Percentiles rank a stretch among this genome's conserved stretches.
Conservation (phyloP, 306 rosid species). For the Heteromeles arbutifolia region DNA sequence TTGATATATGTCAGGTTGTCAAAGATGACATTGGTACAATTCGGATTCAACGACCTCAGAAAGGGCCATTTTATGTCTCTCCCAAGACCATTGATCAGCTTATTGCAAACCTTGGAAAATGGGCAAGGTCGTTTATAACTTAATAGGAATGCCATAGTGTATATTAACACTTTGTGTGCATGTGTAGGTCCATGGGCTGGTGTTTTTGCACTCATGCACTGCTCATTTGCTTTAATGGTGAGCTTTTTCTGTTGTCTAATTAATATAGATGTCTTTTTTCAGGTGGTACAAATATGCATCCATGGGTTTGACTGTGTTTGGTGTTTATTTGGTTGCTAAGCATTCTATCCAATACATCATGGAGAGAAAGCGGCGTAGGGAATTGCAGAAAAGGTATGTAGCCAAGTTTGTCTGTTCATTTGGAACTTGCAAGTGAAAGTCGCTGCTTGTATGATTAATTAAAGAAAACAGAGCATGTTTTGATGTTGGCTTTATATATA, state of each 20-base stretch:
- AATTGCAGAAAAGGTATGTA: conserved; percentile 64
- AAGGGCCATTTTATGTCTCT: conserved; percentile 92
- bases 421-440: conserved; percentile 12
- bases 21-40: conserved; percentile 86
- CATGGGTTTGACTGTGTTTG: conserved; percentile 67
- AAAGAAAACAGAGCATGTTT: not conserved
- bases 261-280: conserved; percentile 26
- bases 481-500: not conserved
- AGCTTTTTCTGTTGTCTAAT: conserved; percentile 1
- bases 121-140: conserved; percentile 70
- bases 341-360: conserved; percentile 60
- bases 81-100: conserved; percentile 90
- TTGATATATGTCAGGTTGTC: conserved; percentile 53
- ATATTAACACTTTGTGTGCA: not conserved
- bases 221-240: not conserved
- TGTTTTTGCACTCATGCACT: not conserved
- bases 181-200: not conserved
- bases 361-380: conserved; percentile 62
- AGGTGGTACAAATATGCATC: conserved; percentile 97
- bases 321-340: conserved; percentile 75
- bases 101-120: conserved; percentile 85
- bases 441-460: not conserved
- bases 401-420: conserved; percentile 19
- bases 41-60: conserved; percentile 84
- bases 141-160: conserved; percentile 4